Conservation (phyloP, 192 early-diverging fungal genomes). For the Backusella macrospora region DNA sequence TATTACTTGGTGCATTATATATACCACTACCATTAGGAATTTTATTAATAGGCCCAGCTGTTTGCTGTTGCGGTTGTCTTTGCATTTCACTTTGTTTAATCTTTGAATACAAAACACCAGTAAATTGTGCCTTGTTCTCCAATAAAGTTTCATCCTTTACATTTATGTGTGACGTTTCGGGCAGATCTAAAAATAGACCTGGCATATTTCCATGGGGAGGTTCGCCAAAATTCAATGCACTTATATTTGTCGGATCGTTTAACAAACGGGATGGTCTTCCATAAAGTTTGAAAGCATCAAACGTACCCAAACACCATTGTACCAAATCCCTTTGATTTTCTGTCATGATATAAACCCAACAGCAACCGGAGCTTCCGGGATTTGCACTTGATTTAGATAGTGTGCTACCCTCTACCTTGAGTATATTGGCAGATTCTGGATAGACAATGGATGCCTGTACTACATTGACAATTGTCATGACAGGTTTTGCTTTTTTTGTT, state of each 20-base stretch:
- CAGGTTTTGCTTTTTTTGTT: slow-evolving; percentile 55
- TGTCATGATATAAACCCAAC: slow-evolving; percentile 35
- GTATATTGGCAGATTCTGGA: slow-evolving; percentile 46
- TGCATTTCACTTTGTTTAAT: slow-evolving; percentile 5
- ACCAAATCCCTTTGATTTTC: slow-evolving; percentile 39
- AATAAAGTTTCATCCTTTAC: slow-evolving; percentile 4
- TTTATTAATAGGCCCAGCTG: slow-evolving; percentile 1
- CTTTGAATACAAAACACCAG: slow-evolving; percentile 4
- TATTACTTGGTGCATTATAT: neutral
- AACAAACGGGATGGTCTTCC: slow-evolving; percentile 44
- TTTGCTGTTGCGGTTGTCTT: neutral
- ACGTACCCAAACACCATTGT: slow-evolving; percentile 46
- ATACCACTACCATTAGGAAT: neutral
- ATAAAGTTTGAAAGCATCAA: slow-evolving; percentile 50
- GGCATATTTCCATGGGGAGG: slow-evolving; percentile 11
- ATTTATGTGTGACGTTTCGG: slow-evolving; percentile 21
- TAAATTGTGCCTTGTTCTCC: slow-evolving; percentile 21
- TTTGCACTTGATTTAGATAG: neutral
- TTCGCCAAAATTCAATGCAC: slow-evolving; percentile 34
- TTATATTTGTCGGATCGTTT: slow-evolving; percentile 30
- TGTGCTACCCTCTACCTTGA: slow-evolving; percentile 46
- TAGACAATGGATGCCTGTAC: slow-evolving; percentile 60
- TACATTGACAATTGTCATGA: slow-evolving; percentile 55
- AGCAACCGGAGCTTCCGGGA: neutral
- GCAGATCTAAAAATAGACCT: slow-evolving; percentile 37